Evolutionary conservation across 192 early-diverging fungal species (phyloP).

Genomic region (Umbelopsis sp.): DNA sequence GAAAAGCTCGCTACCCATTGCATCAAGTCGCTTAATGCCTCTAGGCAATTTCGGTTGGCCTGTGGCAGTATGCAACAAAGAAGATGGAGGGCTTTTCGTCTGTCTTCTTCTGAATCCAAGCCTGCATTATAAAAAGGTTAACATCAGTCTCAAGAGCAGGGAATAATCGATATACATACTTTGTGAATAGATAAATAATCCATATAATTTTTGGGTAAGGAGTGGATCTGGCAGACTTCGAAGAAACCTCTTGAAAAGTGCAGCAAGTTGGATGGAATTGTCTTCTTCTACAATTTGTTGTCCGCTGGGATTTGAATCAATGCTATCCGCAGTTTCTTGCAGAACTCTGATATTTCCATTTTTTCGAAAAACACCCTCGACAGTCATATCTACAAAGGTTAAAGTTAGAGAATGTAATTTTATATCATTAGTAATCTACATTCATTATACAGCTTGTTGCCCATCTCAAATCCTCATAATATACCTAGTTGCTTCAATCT

Average conservation of each 20-base stretch:
- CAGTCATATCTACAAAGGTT: slow-evolving; percentile 39
- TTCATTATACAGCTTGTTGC: too few species aligned
- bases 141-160: background rate
- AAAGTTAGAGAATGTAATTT: background rate
- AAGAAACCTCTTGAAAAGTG: slow-evolving; percentile 26
- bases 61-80: slow-evolving; percentile 28
- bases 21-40: slow-evolving; percentile 18
- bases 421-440: background rate
- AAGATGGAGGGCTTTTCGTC: slow-evolving; percentile 21
- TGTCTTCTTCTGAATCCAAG: slow-evolving; percentile 7
- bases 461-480: background rate
- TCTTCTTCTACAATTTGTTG: slow-evolving; percentile 35
- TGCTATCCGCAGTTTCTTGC: slow-evolving; percentile 19
- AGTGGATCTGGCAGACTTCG: slow-evolving; percentile 27
- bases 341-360: slow-evolving; percentile 33
- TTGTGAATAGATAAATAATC: slow-evolving; percentile 27
- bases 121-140: background rate
- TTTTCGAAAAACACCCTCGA: slow-evolving; percentile 31
- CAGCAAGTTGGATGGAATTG: slow-evolving; percentile 23
- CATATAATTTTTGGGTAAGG: slow-evolving; percentile 24
- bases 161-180: background rate
- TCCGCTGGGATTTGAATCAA: slow-evolving; percentile 32
- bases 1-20: slow-evolving; percentile 24
- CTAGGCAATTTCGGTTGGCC: slow-evolving; percentile 24
- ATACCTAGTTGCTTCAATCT: slow-evolving; percentile 18